A percentile compares a stretch with the other conserved stretches of the same genome.
Evolutionary conservation across 1,284 basidiomycete genomes (phyloP).

Genomic region (Porodaedalea pini): DNA sequence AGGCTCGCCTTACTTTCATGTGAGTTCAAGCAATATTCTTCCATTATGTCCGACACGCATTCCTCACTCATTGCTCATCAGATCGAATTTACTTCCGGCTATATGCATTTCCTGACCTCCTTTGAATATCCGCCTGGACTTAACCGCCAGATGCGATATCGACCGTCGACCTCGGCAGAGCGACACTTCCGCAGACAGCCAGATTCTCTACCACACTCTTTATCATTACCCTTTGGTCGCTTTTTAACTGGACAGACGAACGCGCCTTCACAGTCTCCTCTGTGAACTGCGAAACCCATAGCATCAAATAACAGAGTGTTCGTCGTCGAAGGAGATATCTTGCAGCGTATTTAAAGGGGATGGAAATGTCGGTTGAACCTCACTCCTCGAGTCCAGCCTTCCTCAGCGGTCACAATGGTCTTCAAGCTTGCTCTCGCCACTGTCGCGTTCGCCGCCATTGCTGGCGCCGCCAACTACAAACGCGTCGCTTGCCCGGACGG

Average conservation of each 20-base stretch:
- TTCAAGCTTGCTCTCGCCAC: constrained; percentile 12
- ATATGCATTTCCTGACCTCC: not conserved
- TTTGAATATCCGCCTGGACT: not conserved
- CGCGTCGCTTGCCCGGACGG: constrained; percentile 24
- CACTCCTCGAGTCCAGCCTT: constrained; percentile 13
- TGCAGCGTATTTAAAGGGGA: constrained; percentile 7
- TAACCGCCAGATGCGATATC: not conserved
- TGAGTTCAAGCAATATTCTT: too few species aligned
- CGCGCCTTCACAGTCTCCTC: not conserved
- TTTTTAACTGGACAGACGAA: constrained; percentile 4
- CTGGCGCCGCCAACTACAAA: constrained; percentile 17
- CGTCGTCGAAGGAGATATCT: not conserved
- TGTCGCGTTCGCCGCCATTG: constrained; percentile 16
- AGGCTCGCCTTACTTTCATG: too few species aligned
- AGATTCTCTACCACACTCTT: not conserved
- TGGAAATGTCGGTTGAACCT: not conserved
- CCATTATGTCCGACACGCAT: not conserved
- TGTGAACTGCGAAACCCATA: not conserved
- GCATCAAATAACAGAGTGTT: not conserved
- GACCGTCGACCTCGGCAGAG: not conserved
- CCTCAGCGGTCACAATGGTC: constrained; percentile 7
- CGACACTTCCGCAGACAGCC: not conserved
- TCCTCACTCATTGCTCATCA: not conserved
- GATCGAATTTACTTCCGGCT: not conserved
- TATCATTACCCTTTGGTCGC: constrained; percentile 2